Conservation (phyloP, 495 filamentous ascomycete genomes). For the Penicillium bialowiezense region DNA sequence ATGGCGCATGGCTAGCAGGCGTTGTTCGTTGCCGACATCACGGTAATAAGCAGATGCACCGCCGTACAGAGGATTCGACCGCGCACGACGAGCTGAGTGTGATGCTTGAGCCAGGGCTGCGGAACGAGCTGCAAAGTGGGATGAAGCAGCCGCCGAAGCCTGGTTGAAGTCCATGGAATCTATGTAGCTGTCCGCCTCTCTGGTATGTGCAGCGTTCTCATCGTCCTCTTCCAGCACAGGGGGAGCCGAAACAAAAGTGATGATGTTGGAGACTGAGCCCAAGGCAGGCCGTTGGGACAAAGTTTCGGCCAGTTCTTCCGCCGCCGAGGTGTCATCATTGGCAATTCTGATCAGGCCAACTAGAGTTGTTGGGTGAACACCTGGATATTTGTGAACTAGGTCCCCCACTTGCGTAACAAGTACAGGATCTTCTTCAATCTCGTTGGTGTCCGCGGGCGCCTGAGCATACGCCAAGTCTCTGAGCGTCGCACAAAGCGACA, state of each 20-base stretch:
- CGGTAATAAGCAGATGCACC: conserved; percentile 67
- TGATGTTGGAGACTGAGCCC: conserved; percentile 37
- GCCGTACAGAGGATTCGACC: conserved; percentile 63
- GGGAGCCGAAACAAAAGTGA: conserved; percentile 38
- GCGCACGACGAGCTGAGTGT: conserved; percentile 58
- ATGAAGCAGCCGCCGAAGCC: conserved; percentile 26
- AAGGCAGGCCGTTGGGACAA: conserved; percentile 30
- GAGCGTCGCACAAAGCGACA: conserved; percentile 57
- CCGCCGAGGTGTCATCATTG: conserved; percentile 50
- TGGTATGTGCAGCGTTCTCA: conserved; percentile 9
- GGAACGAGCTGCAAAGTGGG: conserved; percentile 40
- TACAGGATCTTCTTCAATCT: conserved; percentile 42
- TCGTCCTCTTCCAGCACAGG: conserved; percentile 29
- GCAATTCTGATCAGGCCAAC: conserved; percentile 54
- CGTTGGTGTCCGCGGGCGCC: conserved; percentile 23
- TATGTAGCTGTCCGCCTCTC: conserved; percentile 1
- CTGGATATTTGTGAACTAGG: conserved; percentile 52
- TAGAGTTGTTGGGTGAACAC: conserved; percentile 41
- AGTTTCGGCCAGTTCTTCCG: conserved; percentile 58
- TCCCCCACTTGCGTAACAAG: conserved; percentile 50
- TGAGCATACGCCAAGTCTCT: conserved; percentile 42
- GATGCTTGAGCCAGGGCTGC: conserved; percentile 58
- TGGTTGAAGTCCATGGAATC: conserved; percentile 23
- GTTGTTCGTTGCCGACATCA: conserved; percentile 52
- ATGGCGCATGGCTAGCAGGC: conserved; percentile 41